Base-by-base conservation (phyloP, 2,329 filamentous ascomycete species). In the Trichoderma polysporum region DNA sequence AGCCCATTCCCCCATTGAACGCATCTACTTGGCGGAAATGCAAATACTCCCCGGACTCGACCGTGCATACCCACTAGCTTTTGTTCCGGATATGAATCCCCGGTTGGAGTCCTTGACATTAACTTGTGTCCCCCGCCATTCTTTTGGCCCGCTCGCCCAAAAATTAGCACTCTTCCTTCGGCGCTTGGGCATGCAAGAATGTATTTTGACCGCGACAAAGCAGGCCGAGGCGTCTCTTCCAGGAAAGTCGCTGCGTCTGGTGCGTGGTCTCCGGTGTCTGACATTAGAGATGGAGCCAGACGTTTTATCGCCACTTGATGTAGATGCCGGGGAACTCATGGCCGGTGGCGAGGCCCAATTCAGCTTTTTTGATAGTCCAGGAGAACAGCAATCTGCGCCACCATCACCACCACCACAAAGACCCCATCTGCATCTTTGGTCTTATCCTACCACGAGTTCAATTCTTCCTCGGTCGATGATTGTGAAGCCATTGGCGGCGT, bases 21-120 rank as follows among this genome's bases (percentile, higher is more conserved):
- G 78, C 3, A 50, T 79, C 9, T 80, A 79, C 70, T 68, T 84
- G 8, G 81, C 84, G 4, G 84, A 87, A 71, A 82, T 76, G 0
- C 69, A 72, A 1, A 71, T 87, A 47, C 78, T 79, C 10, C 75
- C 76, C 39, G 78, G 80, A n/a, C 76, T 80, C 15, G 76, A 83
- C 35, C 73, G 79, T 35, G 79, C 81, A 7, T 87, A 83, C 69
- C 82, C 83, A 2, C 76, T 81, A 59, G 73, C 77, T 15, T 85
- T 86, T 62, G 73, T 79, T 3, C 87, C 87, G 0, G 82, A 87
- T 57, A 82, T 84, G 76, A 89, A 88, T 68, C 83, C 86, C 0
- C 81, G 86, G 4, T 73, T 90, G 25, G 75, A 74, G 12, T 84
- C 82, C 0, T 71, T 90, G 27, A 85, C 83, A 4, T 75, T 90